Conservation (phyloP, 2,329 filamentous ascomycete genomes). For the Colletotrichum ledebouriae region DNA sequence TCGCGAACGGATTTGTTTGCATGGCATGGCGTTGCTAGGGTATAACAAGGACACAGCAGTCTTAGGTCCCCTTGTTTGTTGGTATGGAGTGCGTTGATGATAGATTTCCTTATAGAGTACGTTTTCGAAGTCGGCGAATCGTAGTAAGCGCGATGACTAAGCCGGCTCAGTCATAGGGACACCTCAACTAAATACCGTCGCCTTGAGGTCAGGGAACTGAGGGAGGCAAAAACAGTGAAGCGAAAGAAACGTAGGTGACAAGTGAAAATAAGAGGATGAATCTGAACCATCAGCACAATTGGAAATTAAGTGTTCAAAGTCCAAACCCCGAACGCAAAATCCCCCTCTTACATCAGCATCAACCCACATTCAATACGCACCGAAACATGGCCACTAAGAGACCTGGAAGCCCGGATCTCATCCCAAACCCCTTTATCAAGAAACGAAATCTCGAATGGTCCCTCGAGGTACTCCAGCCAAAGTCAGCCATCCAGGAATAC, state of each 20-base stretch:
- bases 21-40: constrained; percentile 42
- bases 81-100: constrained; percentile 17
- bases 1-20: constrained; percentile 39
- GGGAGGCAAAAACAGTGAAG: no score
- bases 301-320: no score
- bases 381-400: constrained; percentile 48
- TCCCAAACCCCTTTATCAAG: constrained; percentile 62
- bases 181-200: background rate
- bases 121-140: background rate
- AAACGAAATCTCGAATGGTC: constrained; percentile 61
- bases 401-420: constrained; percentile 51
- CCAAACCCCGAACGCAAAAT: background rate
- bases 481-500: background rate
- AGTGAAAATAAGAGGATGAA: no score
- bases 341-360: background rate
- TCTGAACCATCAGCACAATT: no score
- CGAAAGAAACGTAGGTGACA: no score
- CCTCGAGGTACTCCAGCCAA: constrained; percentile 46
- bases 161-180: background rate
- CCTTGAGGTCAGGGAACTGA: no score
- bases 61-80: constrained; percentile 18
- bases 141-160: constrained; percentile 1
- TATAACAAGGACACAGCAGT: constrained; percentile 34
- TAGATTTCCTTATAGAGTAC: constrained; percentile 3
- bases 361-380: background rate